Evolutionary conservation across 2,329 filamentous ascomycete species (phyloP).

Genomic region (Xylaria hypoxylon): DNA sequence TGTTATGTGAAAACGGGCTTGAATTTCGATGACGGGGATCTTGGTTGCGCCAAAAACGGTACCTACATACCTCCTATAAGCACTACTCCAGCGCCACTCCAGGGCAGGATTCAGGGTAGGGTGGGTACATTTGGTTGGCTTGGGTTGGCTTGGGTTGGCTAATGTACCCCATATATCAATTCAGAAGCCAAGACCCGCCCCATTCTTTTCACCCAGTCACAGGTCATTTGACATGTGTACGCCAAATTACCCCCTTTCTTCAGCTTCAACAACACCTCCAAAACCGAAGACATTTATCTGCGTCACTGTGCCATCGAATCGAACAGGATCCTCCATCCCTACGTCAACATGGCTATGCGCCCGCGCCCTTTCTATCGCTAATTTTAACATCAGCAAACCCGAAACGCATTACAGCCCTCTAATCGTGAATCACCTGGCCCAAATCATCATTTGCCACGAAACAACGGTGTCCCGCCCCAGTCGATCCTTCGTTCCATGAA

Average conservation of each 20-base stretch:
- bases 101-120: too few relatives aligned
- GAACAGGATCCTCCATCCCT: slow-evolving; percentile 9
- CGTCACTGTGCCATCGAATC: slow-evolving; percentile 15
- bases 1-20: too few relatives aligned
- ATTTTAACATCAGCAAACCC: neutral
- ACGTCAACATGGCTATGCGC: slow-evolving; percentile 21
- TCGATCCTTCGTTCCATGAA: slow-evolving; percentile 44
- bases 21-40: too few relatives aligned
- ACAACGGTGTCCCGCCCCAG: slow-evolving; percentile 21
- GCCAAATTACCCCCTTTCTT: slow-evolving; percentile 34
- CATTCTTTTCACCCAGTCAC: slow-evolving; percentile 27
- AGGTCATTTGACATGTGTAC: slow-evolving; percentile 28
- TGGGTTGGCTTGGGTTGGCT: slow-evolving; percentile 19
- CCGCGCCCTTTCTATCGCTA: slow-evolving; percentile 7
- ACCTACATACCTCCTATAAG: too few relatives aligned
- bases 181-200: slow-evolving; percentile 22
- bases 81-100: too few relatives aligned
- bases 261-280: slow-evolving; percentile 27
- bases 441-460: slow-evolving; percentile 19
- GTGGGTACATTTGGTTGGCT: too few relatives aligned
- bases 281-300: slow-evolving; percentile 13
- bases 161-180: slow-evolving; percentile 37
- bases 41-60: too few relatives aligned
- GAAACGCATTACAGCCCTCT: neutral
- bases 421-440: slow-evolving; percentile 19